Evolutionary conservation across 768 basidiomycete genomes (phyloP), one percentile per base, ranked within the genome.

Genomic region (Lactifluus rugatus): DNA sequence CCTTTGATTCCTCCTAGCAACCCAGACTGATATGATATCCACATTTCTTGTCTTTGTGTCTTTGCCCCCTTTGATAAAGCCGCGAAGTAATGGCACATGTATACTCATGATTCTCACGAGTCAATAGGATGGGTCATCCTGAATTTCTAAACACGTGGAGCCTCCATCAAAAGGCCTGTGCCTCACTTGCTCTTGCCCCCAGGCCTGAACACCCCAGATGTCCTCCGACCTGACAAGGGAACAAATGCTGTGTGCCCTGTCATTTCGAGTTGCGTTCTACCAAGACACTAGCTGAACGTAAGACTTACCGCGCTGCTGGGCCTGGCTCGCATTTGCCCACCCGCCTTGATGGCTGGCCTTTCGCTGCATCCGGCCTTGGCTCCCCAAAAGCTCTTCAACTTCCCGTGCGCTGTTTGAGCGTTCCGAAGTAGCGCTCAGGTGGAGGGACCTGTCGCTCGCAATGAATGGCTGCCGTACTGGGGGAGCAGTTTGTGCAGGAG

Each of bases 331-430:
- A 51, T 31, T 36, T 34, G 26, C 58, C 58, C 60, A 60, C 32
- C 51, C 57, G 17, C 53, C 57, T 14, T 51, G 54, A 17, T 56
- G 51, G 44, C 23, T 46, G 16, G 26, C 9, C 48, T 25, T 52
- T 31, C 59, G 54, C 21, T 32, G 58, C 21, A 39, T 25, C 21
- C 41, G 65, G 5, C 57, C 57, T 48, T 53, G 59, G 48, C 58
- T 58, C 2, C 77, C 70, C 37, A 88, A 73, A 59, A 87, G 67
- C 60, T 79, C 78, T 66, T 89, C 87, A n/a, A 88, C 84, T 65
- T 89, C 87, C 50, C 82, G 79, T 1, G 80, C 77, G 67, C 85
- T 87, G 54, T 81, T 81, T 32, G 86, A 56, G n/a, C 49, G 59
- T 31, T 52, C 49, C 54, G 59, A 60, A n/a, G 41, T 10, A 17